A percentile compares a stretch with the other conserved stretches of the same genome.
Conservation (phyloP, 2,329 filamentous ascomycete genomes). For the Penicillium glabrum region DNA sequence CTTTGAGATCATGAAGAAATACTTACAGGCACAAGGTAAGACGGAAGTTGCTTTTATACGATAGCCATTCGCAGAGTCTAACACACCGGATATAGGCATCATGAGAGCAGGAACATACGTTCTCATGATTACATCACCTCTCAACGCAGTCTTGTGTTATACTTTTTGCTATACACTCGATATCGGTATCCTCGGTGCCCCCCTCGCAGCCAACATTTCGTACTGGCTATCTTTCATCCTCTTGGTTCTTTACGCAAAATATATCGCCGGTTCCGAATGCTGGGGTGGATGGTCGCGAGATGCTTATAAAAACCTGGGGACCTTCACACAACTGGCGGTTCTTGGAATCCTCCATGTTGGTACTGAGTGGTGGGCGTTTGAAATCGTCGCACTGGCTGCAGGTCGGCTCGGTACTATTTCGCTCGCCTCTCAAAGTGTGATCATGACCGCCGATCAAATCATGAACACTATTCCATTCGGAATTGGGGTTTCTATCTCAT, state of each 20-base stretch:
- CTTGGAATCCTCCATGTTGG: slow-evolving; percentile 81
- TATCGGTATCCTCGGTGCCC: slow-evolving; percentile 74
- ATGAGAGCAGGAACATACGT: slow-evolving; percentile 66
- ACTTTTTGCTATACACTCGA: slow-evolving; percentile 71
- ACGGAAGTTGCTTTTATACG: neutral
- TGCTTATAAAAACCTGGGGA: slow-evolving; percentile 65
- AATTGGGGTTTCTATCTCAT: slow-evolving; percentile 76
- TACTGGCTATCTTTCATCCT: slow-evolving; percentile 84
- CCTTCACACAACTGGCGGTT: slow-evolving; percentile 72
- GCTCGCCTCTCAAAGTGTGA: slow-evolving; percentile 79
- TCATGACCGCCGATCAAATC: slow-evolving; percentile 86
- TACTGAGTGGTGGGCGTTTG: slow-evolving; percentile 94
- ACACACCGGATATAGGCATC: slow-evolving; percentile 47
- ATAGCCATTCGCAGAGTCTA: neutral
- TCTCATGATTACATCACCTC: slow-evolving; percentile 59
- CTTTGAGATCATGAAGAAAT: slow-evolving; percentile 74
- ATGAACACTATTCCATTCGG: slow-evolving; percentile 86
- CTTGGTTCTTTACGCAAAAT: slow-evolving; percentile 70
- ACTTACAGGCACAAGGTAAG: slow-evolving; percentile 57
- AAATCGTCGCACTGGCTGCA: slow-evolving; percentile 81
- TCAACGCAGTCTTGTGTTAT: slow-evolving; percentile 60
- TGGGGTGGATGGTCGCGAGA: slow-evolving; percentile 73
- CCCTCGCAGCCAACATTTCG: slow-evolving; percentile 76
- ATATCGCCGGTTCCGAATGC: slow-evolving; percentile 69
- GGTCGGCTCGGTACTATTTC: slow-evolving; percentile 76